Percentiles rank a stretch among this genome's conserved stretches.
Conservation (phyloP, 2,329 filamentous ascomycete genomes). For the Aspergillus sp. region DNA sequence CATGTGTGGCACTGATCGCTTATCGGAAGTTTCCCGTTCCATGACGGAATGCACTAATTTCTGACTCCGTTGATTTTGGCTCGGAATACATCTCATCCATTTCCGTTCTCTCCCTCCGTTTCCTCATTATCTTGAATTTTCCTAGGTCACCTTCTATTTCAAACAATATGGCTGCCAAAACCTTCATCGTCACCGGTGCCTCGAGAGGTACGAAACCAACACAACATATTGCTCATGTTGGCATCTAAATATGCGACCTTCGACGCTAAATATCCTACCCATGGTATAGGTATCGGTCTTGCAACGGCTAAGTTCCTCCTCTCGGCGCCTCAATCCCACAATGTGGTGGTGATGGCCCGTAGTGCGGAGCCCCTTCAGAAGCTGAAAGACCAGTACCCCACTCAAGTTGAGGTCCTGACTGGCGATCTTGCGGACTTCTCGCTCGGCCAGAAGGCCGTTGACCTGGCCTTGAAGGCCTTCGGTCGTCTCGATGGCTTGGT, state of each 20-base stretch:
- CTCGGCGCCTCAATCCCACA: slow-evolving; percentile 51
- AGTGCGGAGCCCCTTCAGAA: slow-evolving; percentile 55
- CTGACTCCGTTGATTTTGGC: not conserved
- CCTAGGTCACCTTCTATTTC: not conserved
- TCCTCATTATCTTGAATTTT: not conserved
- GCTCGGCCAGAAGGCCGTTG: slow-evolving; percentile 62
- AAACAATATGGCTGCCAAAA: slow-evolving; percentile 56
- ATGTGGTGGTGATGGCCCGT: slow-evolving; percentile 61
- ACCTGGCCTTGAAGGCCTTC: slow-evolving; percentile 67
- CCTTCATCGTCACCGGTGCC: slow-evolving; percentile 69
- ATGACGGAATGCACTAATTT: not conserved
- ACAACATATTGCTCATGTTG: not conserved
- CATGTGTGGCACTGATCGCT: too few species aligned
- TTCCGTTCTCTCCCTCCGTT: not conserved
- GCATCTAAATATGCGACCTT: not conserved
- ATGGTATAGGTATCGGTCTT: slow-evolving; percentile 58
- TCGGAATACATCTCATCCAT: not conserved
- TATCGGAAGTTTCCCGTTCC: not conserved
- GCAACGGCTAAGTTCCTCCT: slow-evolving; percentile 63
- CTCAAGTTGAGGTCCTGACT: slow-evolving; percentile 57
- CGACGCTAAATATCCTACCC: not conserved
- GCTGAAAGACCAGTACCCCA: slow-evolving; percentile 56
- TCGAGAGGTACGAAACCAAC: slow-evolving; percentile 54
- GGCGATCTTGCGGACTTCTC: slow-evolving; percentile 60
- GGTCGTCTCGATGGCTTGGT: slow-evolving; percentile 77